Conservation (phyloP, 352 stramenopile species). For the Pythium folliculosum region DNA sequence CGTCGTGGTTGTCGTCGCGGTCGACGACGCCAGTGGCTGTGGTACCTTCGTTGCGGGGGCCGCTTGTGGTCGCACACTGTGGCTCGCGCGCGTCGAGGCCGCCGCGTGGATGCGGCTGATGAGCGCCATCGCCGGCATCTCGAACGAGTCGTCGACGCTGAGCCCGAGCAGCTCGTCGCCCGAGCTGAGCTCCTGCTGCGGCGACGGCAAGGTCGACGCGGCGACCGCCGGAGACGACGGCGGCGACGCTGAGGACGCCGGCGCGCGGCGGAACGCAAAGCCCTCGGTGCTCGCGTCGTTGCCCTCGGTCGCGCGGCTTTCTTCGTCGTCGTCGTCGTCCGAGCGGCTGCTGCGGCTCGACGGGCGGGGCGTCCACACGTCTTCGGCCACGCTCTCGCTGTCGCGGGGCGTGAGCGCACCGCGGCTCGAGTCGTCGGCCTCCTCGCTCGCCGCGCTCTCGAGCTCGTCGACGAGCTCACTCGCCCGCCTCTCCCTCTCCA, state of each 20-base stretch:
- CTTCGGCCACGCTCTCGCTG: constrained; percentile 21
- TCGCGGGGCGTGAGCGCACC: constrained; percentile 9
- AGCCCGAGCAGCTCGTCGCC: constrained; percentile 38
- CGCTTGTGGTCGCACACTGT: constrained; percentile 16
- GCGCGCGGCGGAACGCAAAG: constrained; percentile 20
- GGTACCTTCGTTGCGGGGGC: neutral
- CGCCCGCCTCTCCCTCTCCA: neutral
- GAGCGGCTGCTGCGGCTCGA: constrained; percentile 24
- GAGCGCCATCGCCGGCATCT: constrained; percentile 16
- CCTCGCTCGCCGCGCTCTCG: neutral
- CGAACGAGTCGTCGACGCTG: constrained; percentile 37
- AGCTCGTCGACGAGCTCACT: neutral
- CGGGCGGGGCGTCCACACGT: neutral
- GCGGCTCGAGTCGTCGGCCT: neutral
- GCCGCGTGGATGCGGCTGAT: constrained; percentile 26
- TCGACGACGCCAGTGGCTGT: neutral
- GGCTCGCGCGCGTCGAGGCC: constrained; percentile 11
- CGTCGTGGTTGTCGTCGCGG: constrained; percentile 8
- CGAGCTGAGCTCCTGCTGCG: neutral
- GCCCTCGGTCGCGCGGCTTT: constrained; percentile 42
- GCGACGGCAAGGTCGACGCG: neutral
- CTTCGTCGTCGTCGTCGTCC: constrained; percentile 21
- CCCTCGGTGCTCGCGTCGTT: constrained; percentile 28
- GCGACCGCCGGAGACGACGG: neutral
- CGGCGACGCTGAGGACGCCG: neutral